Evolutionary conservation across 2,329 filamentous ascomycete genomes (phyloP), one percentile per base, ranked within the genome.

Genomic region (Fusarium citri): DNA sequence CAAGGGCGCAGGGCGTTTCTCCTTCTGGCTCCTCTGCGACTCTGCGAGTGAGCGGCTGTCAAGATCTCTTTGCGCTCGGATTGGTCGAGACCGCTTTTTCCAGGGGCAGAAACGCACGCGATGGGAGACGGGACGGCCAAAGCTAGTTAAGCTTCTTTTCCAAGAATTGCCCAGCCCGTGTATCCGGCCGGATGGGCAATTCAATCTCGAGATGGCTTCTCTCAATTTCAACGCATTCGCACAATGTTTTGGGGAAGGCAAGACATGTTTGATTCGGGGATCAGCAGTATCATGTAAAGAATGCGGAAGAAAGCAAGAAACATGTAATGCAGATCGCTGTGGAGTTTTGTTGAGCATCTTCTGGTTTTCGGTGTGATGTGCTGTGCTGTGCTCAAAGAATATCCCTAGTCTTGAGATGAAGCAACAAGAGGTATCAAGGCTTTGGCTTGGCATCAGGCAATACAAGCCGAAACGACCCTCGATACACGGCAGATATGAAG

Each of bases 121-220:
- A 72, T 68, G 31, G 55, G 48, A 64, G 49, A 51, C 31, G 49
- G 49, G 56, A 68, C 63, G 72, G 70, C 70, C 72, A 74, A 49
- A 72, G 70, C 62, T 41, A 70, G 66, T 74, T 74, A 74, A 74
- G 72, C 72, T 74, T 74, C 72, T 73, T 74, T 64, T 45, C 57
- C 49, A 23, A 53, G 48, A 59, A 56, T 31, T 56, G 63, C 64
- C 68, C 59, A 67, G 59, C 47, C 63, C 46, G 47, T 57, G 42
- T 63, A 45, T 28, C 42, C 22, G 20, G 28, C 47, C 26, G 14
- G 46, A 37, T 55, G 20, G 34, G 34, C 34, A 37, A 37, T 37
- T 37, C 18, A 37, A 30, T 37, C 34, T 37, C 34, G 34, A 37
- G 34, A 37, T 37, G 34, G 10, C 34, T 37, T 37, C 34, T 37